Conservation (phyloP, 352 stramenopile species). For the Lagenidium giganteum region DNA sequence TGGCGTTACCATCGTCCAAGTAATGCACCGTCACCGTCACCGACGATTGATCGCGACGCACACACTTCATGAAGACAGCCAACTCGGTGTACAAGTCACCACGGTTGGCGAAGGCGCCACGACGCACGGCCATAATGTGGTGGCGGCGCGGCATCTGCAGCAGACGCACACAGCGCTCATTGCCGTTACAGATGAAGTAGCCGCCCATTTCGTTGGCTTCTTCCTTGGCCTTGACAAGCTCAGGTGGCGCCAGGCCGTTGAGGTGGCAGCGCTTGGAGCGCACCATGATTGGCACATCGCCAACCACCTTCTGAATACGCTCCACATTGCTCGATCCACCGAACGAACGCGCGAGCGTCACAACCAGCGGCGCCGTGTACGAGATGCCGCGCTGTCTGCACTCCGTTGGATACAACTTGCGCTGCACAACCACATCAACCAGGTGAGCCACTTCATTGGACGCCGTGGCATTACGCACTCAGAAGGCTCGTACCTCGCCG, state of each 20-base stretch:
- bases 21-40: slow-evolving; percentile 99
- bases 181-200: slow-evolving; percentile 99
- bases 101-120: slow-evolving; percentile 97
- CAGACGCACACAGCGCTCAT: slow-evolving; percentile 97
- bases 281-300: slow-evolving; percentile 98
- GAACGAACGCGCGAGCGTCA: slow-evolving; percentile 87
- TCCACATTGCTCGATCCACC: slow-evolving; percentile 77
- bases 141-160: slow-evolving; percentile 92
- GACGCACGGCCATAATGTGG: slow-evolving; percentile 92
- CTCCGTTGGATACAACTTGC: slow-evolving; percentile 90
- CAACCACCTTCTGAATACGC: slow-evolving; percentile 85
- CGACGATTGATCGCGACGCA: slow-evolving; percentile 92
- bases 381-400: slow-evolving; percentile 95
- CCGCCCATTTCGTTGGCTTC: slow-evolving; percentile 98
- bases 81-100: slow-evolving; percentile 96
- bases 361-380: slow-evolving; percentile 94
- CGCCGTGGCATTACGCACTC: no score
- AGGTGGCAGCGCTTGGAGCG: slow-evolving; percentile 96
- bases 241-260: slow-evolving; percentile 64
- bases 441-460: not conserved
- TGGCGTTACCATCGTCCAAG: slow-evolving; percentile 95
- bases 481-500: slow-evolving; percentile 45
- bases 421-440: slow-evolving; percentile 11
- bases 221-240: slow-evolving; percentile 88
- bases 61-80: slow-evolving; percentile 96